These are phyloP conservation scores for Spathaspora jeffriesii DNA, from an alignment of 1,139 yeast genomes.

Conservation along the genomic window DNA sequence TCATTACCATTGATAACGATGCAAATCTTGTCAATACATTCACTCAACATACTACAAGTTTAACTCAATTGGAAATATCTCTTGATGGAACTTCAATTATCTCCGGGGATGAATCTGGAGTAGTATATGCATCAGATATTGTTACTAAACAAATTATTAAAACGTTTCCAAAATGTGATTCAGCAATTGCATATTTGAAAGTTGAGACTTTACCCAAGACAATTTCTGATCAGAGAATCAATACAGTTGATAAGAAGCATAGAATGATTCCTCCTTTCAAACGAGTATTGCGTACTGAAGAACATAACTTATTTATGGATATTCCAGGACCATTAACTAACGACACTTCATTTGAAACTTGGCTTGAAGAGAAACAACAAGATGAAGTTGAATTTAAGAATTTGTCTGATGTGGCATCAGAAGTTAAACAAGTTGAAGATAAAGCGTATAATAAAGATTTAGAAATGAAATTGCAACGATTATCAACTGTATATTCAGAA, in stretches of 20 bases:
- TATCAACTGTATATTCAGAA: slow-evolving; percentile 59
- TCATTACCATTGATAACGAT: slow-evolving; percentile 54
- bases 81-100: slow-evolving; percentile 76
- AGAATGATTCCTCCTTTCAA: slow-evolving; percentile 56
- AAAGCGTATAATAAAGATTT: slow-evolving; percentile 22
- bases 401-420: slow-evolving; percentile 36
- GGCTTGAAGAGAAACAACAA: slow-evolving; percentile 46
- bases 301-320: slow-evolving; percentile 55
- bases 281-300: slow-evolving; percentile 51
- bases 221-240: slow-evolving; percentile 6
- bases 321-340: slow-evolving; percentile 21
- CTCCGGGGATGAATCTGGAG: slow-evolving; percentile 76
- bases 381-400: slow-evolving; percentile 56
- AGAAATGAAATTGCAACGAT: slow-evolving; percentile 46
- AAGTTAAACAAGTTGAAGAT: slow-evolving; percentile 22
- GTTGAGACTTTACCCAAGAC: slow-evolving; percentile 18
- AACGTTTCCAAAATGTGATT: slow-evolving; percentile 56
- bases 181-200: slow-evolving; percentile 32
- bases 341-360: slow-evolving; percentile 28
- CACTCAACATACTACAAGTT: slow-evolving; percentile 52
- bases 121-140: slow-evolving; percentile 68
- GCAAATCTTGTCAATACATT: slow-evolving; percentile 53
- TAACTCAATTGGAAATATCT: slow-evolving; percentile 59
- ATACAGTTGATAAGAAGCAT: slow-evolving; percentile 36
- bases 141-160: slow-evolving; percentile 76